Conservation (phyloP, 2,329 filamentous ascomycete species). For the Myriangium duriaei region DNA sequence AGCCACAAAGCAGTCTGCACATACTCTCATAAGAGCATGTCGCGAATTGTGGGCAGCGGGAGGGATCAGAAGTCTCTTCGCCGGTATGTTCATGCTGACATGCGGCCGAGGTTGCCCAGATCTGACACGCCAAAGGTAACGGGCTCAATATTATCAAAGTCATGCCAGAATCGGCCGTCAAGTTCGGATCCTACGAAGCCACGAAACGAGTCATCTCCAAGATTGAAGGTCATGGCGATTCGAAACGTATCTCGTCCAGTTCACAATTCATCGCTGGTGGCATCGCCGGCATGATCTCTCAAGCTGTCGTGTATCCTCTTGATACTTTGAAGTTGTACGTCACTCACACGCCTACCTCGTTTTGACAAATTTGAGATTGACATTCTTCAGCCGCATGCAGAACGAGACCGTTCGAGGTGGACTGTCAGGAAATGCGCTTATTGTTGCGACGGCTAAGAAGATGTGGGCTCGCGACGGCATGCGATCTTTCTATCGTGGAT, state of each 20-base stretch:
- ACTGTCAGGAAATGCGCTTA: slow-evolving; percentile 67
- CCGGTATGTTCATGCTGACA: slow-evolving; percentile 47
- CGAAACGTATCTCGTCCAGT: slow-evolving; percentile 63
- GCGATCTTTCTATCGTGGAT: slow-evolving; percentile 72
- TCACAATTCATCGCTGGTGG: slow-evolving; percentile 89
- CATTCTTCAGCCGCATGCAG: slow-evolving; percentile 58
- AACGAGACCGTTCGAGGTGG: slow-evolving; percentile 86
- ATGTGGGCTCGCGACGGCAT: slow-evolving; percentile 72
- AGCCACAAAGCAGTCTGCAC: slow-evolving; percentile 52
- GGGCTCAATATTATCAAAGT: slow-evolving; percentile 95
- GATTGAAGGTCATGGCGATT: slow-evolving; percentile 77
- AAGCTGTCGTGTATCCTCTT: slow-evolving; percentile 89
- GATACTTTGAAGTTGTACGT: slow-evolving; percentile 66
- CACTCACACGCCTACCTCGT: slow-evolving; percentile 10
- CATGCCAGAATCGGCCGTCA: slow-evolving; percentile 96
- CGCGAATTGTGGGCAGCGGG: slow-evolving; percentile 75
- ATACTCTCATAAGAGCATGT: slow-evolving; percentile 60
- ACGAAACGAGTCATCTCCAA: slow-evolving; percentile 73
- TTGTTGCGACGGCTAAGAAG: slow-evolving; percentile 69
- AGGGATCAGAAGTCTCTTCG: slow-evolving; percentile 80
- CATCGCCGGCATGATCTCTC: slow-evolving; percentile 83
- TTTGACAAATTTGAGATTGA: slow-evolving; percentile 7
- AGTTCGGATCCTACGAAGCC: slow-evolving; percentile 91
- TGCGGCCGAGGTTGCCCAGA: background rate
- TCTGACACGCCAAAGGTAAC: slow-evolving; percentile 51